These are phyloP conservation scores for Licmophora abbreviata DNA, from an alignment of 108 stramenopile species.

Conservation along the genomic window DNA sequence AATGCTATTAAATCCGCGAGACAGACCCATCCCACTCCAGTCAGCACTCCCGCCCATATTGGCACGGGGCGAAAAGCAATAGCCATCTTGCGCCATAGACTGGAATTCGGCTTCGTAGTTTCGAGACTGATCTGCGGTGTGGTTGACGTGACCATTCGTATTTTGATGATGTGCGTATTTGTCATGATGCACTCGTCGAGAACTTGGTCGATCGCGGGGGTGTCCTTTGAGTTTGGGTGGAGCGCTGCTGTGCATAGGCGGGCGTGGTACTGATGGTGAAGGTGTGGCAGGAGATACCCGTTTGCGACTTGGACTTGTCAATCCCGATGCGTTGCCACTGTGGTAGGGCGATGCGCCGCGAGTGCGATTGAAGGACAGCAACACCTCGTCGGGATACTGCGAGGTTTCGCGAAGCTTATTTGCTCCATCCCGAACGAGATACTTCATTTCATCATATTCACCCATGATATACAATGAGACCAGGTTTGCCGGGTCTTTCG, in stretches of 20 bases:
- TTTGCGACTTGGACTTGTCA: conserved; percentile 3
- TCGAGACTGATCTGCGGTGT: conserved; percentile 1
- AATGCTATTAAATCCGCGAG: conserved; percentile 50
- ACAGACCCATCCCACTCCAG: conserved; percentile 64
- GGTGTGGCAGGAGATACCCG: conserved; percentile 3
- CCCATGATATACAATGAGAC: conserved; percentile 67
- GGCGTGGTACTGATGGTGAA: conserved; percentile 2
- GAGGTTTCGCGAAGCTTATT: conserved; percentile 71
- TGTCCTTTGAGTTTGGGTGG: conserved; percentile 70
- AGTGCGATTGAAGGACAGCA: conserved; percentile 45
- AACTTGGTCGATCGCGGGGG: conserved; percentile 53
- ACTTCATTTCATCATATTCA: conserved; percentile 83
- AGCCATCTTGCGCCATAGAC: conserved; percentile 2
- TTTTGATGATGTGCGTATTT: too few relatives aligned
- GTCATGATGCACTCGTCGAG: conserved; percentile 8
- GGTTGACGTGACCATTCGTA: conserved; percentile 7
- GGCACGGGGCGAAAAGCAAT: too few relatives aligned
- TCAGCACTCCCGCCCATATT: conserved; percentile 28
- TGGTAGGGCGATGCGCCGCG: conserved; percentile 11
- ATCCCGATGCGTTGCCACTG: neutral
- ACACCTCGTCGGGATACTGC: conserved; percentile 42
- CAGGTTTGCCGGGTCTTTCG: conserved; percentile 66
- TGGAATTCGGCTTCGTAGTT: conserved; percentile 8
- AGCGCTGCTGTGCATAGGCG: conserved; percentile 17
- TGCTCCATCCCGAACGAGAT: conserved; percentile 84